phyloP scores from a whole-genome alignment of 164 flowering plant genomes.

The Pachysandra terminalis region DNA sequence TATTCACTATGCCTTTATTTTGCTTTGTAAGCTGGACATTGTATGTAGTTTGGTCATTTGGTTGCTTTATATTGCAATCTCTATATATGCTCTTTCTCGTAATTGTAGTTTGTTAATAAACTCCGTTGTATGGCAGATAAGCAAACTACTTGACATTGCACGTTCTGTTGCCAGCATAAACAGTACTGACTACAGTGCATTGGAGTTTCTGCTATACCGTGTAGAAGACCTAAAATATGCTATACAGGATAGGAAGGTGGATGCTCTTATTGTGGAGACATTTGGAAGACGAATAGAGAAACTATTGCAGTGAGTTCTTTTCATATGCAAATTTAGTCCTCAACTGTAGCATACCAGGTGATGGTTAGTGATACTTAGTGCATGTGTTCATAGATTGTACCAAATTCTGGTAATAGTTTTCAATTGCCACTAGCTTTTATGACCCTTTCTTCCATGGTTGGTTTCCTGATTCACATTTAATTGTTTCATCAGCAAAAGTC shows the following conservation, averaged over 20 bases:
- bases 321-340: slow-evolving; percentile 6
- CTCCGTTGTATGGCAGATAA: slow-evolving; percentile 51
- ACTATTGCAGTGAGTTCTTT: slow-evolving; percentile 71
- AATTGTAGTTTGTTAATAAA: neutral
- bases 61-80: neutral
- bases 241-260: slow-evolving; percentile 82
- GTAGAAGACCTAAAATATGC: slow-evolving; percentile 77
- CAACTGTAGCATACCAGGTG: neutral
- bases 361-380: no score
- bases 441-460: neutral
- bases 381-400: neutral
- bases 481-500: slow-evolving; percentile 3
- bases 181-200: slow-evolving; percentile 51
- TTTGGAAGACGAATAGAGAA: slow-evolving; percentile 97
- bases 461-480: neutral
- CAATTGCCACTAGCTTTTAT: neutral
- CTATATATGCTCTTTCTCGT: neutral
- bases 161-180: slow-evolving; percentile 64
- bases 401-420: neutral
- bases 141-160: slow-evolving; percentile 73
- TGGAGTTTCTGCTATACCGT: slow-evolving; percentile 68
- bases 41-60: neutral
- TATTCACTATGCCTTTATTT: no score
- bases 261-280: slow-evolving; percentile 91
- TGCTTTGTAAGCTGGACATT: no score